These are phyloP conservation scores for Alternaria conjuncta DNA, from an alignment of 2,329 filamentous ascomycete species.

Conservation along the genomic window DNA sequence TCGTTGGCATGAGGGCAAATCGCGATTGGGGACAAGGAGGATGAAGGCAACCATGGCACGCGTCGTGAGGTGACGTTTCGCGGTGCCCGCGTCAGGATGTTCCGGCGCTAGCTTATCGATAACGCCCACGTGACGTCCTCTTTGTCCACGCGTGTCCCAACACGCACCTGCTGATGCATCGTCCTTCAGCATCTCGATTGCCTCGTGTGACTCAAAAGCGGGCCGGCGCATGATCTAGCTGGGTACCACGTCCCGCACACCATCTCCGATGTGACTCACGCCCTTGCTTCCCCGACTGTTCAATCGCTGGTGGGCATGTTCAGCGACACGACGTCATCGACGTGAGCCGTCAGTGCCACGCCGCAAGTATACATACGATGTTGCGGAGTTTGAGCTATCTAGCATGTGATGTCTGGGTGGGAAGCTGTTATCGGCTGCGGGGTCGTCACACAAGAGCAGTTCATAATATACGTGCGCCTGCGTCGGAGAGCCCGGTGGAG, in stretches of 20 bases:
- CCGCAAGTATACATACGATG: neutral
- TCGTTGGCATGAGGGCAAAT: neutral
- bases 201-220: neutral
- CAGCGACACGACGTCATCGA: neutral
- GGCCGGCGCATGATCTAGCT: neutral
- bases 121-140: neutral
- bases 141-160: neutral
- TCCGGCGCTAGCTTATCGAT: conserved; percentile 15
- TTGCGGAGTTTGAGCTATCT: neutral
- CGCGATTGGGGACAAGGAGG: neutral
- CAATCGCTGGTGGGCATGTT: neutral
- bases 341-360: neutral
- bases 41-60: conserved; percentile 6
- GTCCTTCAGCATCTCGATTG: neutral
- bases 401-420: fast-evolving
- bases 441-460: neutral
- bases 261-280: conserved; percentile 2
- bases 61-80: conserved; percentile 10
- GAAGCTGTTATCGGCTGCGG: too few relatives aligned
- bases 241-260: neutral
- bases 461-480: neutral
- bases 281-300: neutral
- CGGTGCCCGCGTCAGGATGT: neutral
- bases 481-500: neutral
- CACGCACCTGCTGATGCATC: neutral